These are phyloP conservation scores for Lolium perenne DNA, from an alignment of 176 grass and related monocot genomes.

Conservation along the genomic window DNA sequence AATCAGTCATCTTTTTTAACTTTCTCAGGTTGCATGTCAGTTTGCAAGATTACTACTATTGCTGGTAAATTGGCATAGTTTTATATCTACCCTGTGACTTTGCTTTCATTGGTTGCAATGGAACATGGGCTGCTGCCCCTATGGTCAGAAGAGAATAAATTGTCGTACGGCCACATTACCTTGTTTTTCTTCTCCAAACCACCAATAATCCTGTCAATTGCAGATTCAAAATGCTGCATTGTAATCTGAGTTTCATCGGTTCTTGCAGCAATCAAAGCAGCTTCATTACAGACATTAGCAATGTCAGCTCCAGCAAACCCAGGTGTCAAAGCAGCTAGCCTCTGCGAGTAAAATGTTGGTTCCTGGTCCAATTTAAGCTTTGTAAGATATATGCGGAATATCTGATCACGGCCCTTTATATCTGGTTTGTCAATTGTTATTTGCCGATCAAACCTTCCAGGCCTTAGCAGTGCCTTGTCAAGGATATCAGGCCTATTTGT, in stretches of 20 bases:
- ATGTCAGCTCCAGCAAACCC: conserved; percentile 99
- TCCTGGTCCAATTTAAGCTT: conserved; percentile 91
- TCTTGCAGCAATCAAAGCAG: conserved; percentile 91
- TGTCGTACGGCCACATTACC: conserved; percentile 49
- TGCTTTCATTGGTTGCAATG: neutral
- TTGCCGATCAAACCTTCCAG: conserved; percentile 97
- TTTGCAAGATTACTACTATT: conserved; percentile 1
- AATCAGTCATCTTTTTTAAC: conserved; percentile 18
- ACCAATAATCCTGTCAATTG: conserved; percentile 93
- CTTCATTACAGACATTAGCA: conserved; percentile 98
- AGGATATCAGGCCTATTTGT: conserved; percentile 95
- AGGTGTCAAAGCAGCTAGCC: conserved; percentile 90
- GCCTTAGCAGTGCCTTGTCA: conserved; percentile 92
- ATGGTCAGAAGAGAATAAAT: neutral
- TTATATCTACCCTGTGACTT: neutral
- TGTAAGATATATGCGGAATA: conserved; percentile 94
- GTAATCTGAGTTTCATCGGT: conserved; percentile 65
- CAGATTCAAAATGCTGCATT: conserved; percentile 92
- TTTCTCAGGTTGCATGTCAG: neutral
- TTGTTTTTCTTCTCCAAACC: conserved; percentile 99
- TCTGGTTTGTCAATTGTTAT: conserved; percentile 98
- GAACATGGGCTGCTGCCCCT: neutral
- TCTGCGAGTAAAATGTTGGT: conserved; percentile 88
- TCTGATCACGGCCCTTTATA: conserved; percentile 93
- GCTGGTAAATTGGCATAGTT: neutral